Percentiles rank a stretch among this genome's conserved stretches.
phyloP scores from a whole-genome alignment of 345 rosid genomes.

The Populus nigra region DNA sequence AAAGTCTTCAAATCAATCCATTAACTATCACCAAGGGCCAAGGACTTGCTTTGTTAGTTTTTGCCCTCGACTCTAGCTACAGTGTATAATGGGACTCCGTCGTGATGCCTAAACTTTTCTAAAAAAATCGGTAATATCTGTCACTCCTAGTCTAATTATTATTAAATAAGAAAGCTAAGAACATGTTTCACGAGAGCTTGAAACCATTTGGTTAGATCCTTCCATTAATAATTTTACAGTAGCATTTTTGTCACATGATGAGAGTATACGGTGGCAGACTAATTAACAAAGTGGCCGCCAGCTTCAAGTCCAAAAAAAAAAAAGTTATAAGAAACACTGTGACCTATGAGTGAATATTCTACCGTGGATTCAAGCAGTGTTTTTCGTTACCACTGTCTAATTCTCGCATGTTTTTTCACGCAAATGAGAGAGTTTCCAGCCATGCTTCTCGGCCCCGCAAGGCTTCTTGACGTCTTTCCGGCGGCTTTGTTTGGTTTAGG shows the following conservation, averaged over 20 bases:
- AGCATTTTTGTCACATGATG: slow-evolving; percentile 4
- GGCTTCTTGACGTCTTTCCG: too few species aligned
- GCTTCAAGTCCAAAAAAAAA: not conserved
- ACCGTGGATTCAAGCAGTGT: too few species aligned
- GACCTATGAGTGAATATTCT: too few species aligned
- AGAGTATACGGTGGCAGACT: not conserved
- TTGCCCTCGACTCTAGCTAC: not conserved
- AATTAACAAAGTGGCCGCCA: not conserved
- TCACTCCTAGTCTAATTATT: not conserved
- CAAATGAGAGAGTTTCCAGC: too few species aligned
- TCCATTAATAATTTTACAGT: not conserved
- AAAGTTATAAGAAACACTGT: too few species aligned
- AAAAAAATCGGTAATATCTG: too few species aligned
- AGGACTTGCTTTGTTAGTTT: not conserved
- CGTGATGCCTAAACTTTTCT: not conserved
- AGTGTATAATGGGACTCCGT: not conserved
- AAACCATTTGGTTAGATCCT: not conserved
- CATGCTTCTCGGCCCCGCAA: too few species aligned
- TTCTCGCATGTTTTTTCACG: too few species aligned
- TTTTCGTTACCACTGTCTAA: too few species aligned
- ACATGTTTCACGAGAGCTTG: not conserved
- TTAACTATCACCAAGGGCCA: not conserved
- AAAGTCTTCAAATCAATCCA: not conserved
- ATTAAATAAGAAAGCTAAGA: not conserved
- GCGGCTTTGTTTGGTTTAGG: too few species aligned